Base-by-base conservation (phyloP, 2,329 filamentous ascomycete genomes). In the Paraphoma chrysanthemicola region DNA sequence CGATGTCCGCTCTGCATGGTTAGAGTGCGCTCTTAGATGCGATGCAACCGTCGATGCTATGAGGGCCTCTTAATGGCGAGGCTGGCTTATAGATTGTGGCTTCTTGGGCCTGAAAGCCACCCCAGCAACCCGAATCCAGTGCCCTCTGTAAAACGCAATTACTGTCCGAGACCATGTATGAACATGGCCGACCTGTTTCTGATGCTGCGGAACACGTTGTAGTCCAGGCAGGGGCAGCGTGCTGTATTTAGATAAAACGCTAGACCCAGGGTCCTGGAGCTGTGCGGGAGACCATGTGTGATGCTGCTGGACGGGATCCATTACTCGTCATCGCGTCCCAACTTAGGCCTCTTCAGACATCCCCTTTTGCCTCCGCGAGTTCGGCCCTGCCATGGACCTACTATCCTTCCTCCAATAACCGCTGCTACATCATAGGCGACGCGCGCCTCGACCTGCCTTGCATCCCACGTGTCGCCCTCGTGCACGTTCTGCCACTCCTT, bases 401-500 rank as follows among this genome's bases (percentile, higher is more conserved):
- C 57, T 48, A 44, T 59, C 50, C 54, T 49, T 56, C 42, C 48
- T 56, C 17, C 39, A 44, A 23, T 61, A 60, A 54, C 49, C 44
- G 33, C 39, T 28, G 16, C 45, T 44, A 48, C 31, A 54, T 39
- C 41, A 29, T 43, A 61, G 52, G 57, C 59, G 52, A 41, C 41
- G 48, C 45, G 53, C 45, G 42, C 51, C 48, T 56, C 44, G 54
- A 53, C 62, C 62, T 48, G 53, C 51, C 45, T 50, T 56, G 18
- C 45, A 41, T 51, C 57, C 58, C 61, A 54, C 57, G 51, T 57
- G 51, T 51, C 53, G 53, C 50, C 53, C 57, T 54, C 51, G 61
- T 59, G 66, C 64, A 64, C 64, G 52, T 62, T 58, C 59, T 60
- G 60, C 60, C 65, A 53, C 48, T 57, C 64, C 60, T 56, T 59